A percentile compares a stretch with the other conserved stretches of the same genome.
phyloP scores from a whole-genome alignment of 805 yeast genomes.

The Suhomyces kilbournensis region DNA sequence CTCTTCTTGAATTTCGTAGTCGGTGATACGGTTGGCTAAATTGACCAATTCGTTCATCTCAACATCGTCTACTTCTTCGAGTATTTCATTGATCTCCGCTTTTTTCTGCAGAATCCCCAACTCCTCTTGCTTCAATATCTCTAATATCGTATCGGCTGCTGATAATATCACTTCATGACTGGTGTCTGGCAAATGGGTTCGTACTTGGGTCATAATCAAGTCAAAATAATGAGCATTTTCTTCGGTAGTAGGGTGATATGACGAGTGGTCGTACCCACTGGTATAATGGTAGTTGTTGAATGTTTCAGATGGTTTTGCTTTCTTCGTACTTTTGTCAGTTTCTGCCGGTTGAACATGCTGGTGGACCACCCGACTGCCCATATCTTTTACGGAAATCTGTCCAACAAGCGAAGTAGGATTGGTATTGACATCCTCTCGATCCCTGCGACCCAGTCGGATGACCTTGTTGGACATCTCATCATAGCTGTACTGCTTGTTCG shows the following conservation, averaged over 20 bases:
- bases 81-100: constrained; percentile 47
- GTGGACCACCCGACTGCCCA: constrained; percentile 52
- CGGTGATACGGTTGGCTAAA: constrained; percentile 48
- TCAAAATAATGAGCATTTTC: constrained; percentile 53
- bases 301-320: constrained; percentile 5
- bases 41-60: constrained; percentile 46
- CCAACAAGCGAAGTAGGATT: constrained; percentile 75
- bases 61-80: constrained; percentile 42
- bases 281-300: constrained; percentile 11
- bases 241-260: constrained; percentile 61
- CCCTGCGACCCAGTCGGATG: constrained; percentile 38
- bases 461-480: constrained; percentile 81
- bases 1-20: constrained; percentile 31
- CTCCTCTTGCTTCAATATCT: constrained; percentile 48
- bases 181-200: constrained; percentile 63
- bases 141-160: constrained; percentile 65
- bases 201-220: constrained; percentile 57
- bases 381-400: constrained; percentile 59
- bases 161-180: constrained; percentile 70
- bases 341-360: constrained; percentile 4
- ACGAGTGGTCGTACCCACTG: constrained; percentile 42
- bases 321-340: not conserved
- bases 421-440: constrained; percentile 45
- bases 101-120: constrained; percentile 44
- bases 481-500: constrained; percentile 45